Percentiles rank a stretch among this genome's conserved stretches.
Evolutionary conservation across 176 grass and related monocot species (phyloP).

Genomic region (Carex pumila): DNA sequence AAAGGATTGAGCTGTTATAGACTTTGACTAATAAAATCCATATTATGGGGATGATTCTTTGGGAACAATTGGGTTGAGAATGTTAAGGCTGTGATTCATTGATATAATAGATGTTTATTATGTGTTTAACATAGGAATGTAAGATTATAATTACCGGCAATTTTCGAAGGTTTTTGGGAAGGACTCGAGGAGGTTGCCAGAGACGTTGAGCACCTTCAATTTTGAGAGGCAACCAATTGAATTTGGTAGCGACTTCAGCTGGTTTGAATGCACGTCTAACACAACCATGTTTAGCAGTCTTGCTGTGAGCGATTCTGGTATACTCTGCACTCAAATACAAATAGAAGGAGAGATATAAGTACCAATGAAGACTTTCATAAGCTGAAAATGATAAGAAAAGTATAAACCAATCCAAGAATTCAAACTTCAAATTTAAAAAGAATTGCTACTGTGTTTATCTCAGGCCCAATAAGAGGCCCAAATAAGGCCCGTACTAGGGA

Average conservation of each 20-base stretch:
- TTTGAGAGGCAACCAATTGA: constrained; percentile 97
- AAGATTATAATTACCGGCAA: constrained; percentile 51
- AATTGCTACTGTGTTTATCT: neutral
- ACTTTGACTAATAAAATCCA: neutral
- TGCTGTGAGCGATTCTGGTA: constrained; percentile 86
- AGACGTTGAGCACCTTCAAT: constrained; percentile 84
- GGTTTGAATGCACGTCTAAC: constrained; percentile 90
- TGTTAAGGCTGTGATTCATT: neutral
- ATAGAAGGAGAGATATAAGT: neutral
- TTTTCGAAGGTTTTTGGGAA: constrained; percentile 82
- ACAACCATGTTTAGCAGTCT: constrained; percentile 75
- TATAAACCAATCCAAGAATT: neutral
- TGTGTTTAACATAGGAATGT: neutral
- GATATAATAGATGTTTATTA: neutral
- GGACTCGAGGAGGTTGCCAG: constrained; percentile 74
- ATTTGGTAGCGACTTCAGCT: constrained; percentile 81
- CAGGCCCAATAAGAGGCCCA: neutral
- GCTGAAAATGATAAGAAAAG: neutral
- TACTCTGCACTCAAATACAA: constrained; percentile 40
- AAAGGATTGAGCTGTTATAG: neutral
- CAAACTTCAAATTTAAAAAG: neutral
- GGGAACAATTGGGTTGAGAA: neutral
- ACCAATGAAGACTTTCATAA: neutral
- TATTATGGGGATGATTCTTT: neutral
- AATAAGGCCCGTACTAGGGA: neutral